phyloP scores from a whole-genome alignment of 2,329 filamentous ascomycete species.

The Samsoniella hepiali region DNA sequence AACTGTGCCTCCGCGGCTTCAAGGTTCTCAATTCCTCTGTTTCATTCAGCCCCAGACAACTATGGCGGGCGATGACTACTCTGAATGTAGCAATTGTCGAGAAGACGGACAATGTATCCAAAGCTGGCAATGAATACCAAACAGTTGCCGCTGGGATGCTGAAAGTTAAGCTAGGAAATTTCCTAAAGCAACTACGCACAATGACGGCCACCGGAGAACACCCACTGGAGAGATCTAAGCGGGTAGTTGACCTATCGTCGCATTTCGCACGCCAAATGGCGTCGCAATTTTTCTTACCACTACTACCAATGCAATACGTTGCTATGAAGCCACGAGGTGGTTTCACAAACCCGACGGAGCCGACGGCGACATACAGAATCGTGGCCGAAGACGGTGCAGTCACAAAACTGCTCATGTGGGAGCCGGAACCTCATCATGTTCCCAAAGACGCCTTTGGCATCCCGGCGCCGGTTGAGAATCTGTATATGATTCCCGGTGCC shows the following conservation, averaged over 20 bases:
- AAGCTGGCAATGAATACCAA: neutral
- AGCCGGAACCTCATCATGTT: conserved; percentile 38
- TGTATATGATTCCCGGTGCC: conserved; percentile 62
- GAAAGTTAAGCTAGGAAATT: neutral
- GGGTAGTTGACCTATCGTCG: neutral
- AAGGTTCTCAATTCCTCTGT: conserved; percentile 61
- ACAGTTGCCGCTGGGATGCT: neutral
- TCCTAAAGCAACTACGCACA: neutral
- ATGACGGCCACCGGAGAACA: neutral
- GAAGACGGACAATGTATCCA: conserved; percentile 24
- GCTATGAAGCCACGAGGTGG: conserved; percentile 41
- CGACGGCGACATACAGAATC: conserved; percentile 43
- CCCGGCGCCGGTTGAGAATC: conserved; percentile 35
- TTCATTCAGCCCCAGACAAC: conserved; percentile 51
- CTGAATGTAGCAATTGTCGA: conserved; percentile 59
- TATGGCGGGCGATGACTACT: conserved; percentile 61
- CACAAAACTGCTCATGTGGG: conserved; percentile 56
- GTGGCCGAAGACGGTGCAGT: conserved; percentile 50
- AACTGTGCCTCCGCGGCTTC: conserved; percentile 58
- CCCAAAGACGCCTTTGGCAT: conserved; percentile 25
- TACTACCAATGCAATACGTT: conserved; percentile 50
- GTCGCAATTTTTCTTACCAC: neutral
- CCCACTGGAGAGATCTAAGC: neutral
- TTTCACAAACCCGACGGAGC: conserved; percentile 51
- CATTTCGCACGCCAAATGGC: neutral